These are phyloP conservation scores for Acanthamoeba culbertsoni DNA, from an alignment of 208 protist genomes.

Conservation along the genomic window DNA sequence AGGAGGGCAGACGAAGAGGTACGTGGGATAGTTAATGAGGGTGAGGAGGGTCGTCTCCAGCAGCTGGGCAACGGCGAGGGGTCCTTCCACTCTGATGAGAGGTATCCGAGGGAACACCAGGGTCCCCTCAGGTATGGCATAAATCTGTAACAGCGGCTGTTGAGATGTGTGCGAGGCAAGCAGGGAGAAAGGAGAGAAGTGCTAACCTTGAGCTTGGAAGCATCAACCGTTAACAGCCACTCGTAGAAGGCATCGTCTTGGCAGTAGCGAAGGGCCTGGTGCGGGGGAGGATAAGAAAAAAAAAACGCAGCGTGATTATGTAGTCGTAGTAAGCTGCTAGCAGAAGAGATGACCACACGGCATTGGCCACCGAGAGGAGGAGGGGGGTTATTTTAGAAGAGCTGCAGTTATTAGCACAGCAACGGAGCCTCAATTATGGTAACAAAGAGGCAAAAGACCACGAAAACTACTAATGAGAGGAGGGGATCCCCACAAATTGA, in stretches of 20 bases:
- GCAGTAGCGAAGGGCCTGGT: not conserved
- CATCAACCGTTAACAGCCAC: constrained; percentile 41
- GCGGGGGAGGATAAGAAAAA: not conserved
- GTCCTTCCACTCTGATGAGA: constrained; percentile 85
- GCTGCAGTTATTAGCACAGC: no score
- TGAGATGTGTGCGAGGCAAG: not conserved
- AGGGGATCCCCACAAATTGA: no score
- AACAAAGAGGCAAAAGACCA: no score
- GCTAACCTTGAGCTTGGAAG: not conserved
- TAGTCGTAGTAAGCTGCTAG: no score
- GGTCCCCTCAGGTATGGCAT: constrained; percentile 79
- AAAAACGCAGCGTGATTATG: no score
- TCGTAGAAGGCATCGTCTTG: constrained; percentile 43
- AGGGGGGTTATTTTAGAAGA: not conserved
- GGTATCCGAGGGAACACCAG: constrained; percentile 86
- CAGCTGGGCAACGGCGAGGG: constrained; percentile 84
- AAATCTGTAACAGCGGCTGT: constrained; percentile 69
- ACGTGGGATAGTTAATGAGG: constrained; percentile 82
- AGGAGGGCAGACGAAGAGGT: not conserved
- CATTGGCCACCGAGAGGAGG: no score
- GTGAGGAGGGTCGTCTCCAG: constrained; percentile 86
- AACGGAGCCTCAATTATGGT: no score
- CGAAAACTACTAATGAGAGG: no score
- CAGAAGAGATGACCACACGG: no score
- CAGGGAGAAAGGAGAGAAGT: not conserved